Base-by-base conservation (phyloP, 805 yeast genomes). In the Blastobotrys attinorum region DNA sequence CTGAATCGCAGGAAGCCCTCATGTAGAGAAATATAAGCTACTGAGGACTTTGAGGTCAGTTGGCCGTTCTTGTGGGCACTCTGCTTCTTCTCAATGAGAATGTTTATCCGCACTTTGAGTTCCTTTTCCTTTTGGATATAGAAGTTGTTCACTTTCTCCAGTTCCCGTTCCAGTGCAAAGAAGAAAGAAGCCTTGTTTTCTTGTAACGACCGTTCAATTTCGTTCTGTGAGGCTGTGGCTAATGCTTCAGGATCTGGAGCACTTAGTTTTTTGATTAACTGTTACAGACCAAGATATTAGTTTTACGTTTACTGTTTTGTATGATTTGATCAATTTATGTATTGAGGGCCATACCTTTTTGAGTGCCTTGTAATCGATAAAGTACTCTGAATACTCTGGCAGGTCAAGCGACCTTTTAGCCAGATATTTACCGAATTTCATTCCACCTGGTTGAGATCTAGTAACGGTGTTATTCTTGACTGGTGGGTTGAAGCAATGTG, bases 341-440 rank as follows among this genome's bases (percentile, higher is more conserved):
- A 16, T 4, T 27, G 17, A 31, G 15, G 22, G 20, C 32, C 50
- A 16, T 37, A 59, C 61, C 60, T 90, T 92, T 63, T 90, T 90
- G 46, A 90, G 69, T 3, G 90, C 92, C 67, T 92, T 92, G 66
- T 92, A 92, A 67, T 92, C 88, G 59, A 92, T 90, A 67, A 90
- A 92, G 60, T 86, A 83, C 31, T 90, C 88, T 40, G 94, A 79
- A 62, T 92, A 92, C 63, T 92, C 98, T 8, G 97, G 97, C 47
- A 90, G 70, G 63, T 90, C 97, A 53, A 92, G 71, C 65, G 88
- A 96, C 60, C 97, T 78, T 35, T 94, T 83, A 51, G 95, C 97
- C 60, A 92, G 71, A 59, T 87, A 85, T 65, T 92, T 92, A 41
- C 98, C 98, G 64, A 88, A 92, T 71, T 92, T 92, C 98, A 69